These are phyloP conservation scores for Ilyonectria destructans DNA, from an alignment of 2,329 filamentous ascomycete species.

Conservation along the genomic window DNA sequence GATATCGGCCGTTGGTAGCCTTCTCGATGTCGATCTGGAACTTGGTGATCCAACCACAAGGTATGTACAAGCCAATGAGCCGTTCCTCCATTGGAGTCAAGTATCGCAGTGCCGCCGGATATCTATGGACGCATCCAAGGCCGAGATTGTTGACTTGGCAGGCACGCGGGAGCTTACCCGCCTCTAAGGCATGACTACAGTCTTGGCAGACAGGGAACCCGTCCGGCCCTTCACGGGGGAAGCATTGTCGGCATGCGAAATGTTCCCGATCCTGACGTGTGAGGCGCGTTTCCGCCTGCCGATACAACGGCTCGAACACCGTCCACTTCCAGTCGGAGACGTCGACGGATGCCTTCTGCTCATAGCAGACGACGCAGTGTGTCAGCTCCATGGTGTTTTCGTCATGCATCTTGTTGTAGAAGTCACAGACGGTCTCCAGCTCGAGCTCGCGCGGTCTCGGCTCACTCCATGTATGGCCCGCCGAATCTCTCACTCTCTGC, in stretches of 20 bases:
- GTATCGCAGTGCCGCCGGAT: neutral
- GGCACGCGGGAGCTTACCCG: neutral
- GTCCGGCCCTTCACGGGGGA: neutral
- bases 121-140: neutral
- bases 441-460: neutral
- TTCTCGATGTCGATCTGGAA: neutral
- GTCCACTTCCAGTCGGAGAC: neutral
- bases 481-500: neutral
- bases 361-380: neutral
- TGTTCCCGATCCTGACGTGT: neutral
- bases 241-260: neutral
- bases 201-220: neutral
- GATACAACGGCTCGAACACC: neutral
- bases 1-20: neutral
- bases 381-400: neutral
- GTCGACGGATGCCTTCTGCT: neutral
- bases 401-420: neutral
- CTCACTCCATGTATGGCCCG: neutral
- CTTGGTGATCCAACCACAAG: neutral
- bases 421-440: neutral
- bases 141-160: neutral
- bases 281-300: neutral
- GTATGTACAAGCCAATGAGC: neutral
- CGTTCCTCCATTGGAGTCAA: neutral
- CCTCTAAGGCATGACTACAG: neutral